Base-by-base conservation (phyloP, 2,329 filamentous ascomycete species). In the Botryotinia calthae region DNA sequence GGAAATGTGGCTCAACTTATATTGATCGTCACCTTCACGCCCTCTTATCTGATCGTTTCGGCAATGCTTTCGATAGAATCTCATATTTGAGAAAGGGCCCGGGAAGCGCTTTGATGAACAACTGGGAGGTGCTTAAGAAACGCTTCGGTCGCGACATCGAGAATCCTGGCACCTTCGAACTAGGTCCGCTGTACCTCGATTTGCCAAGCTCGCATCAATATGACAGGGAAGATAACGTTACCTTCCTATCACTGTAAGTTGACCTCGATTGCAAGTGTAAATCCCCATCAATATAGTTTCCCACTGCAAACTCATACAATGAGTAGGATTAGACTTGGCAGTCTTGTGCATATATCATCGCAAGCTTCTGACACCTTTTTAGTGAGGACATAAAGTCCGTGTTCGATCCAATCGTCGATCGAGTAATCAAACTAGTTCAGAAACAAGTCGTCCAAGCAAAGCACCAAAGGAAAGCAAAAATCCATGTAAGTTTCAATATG, bases 1-100 rank as follows among this genome's bases (percentile, higher is more conserved):
- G 73, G 2, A 79, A 79, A 34, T 77, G 77, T 46, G 77, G 77
- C 1, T 76, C 77, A 0, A 79, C 77, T 28, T 76, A 73, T 44
- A 76, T 79, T 20, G 76, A 79, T 51, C 76, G 77, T 2, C 76
- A 77, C 40, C 56, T 79, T 20, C 75, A 78, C 44, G 8, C 70
- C 4, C 51, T 79, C 3, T 68, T 78, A 16, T 75, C 74, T 0
- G 46, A 74, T 28, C 65, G 75, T 22, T 79, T 77, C n/a, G 77
- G 76, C 4, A 18, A 44, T 25, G 44, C 42, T 3, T 77, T 79
- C 72, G 72, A 76, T 12, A 54, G 72, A 16, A 6, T 78, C 48
- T 46, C 75, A 48, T 70, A 51, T 66, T 3, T 31, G 10, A 42
- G 72, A 58, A 77, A 77, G 37, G 77, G 77, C 1, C 74, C 75